phyloP scores from a whole-genome alignment of 2,329 filamentous ascomycete species.

The Albophoma yamanashiensis region DNA sequence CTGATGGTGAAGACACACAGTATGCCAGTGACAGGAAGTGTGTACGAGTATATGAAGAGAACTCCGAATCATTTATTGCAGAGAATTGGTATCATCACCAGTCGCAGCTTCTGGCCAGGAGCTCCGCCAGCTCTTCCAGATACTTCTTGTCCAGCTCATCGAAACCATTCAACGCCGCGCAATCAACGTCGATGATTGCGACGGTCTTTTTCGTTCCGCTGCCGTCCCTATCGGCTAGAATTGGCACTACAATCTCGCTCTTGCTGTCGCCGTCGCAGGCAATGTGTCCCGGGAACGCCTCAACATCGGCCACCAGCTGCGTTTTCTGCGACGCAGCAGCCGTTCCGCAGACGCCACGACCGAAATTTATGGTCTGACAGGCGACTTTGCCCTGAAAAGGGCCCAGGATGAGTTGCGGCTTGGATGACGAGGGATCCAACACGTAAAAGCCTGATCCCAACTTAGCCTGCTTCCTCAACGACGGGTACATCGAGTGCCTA shows the following conservation, averaged over 20 bases:
- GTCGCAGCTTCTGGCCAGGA: conserved; percentile 52
- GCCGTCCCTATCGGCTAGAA: conserved; percentile 31
- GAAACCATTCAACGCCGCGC: conserved; percentile 55
- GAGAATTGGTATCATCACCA: conserved; percentile 33
- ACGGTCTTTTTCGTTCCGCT: conserved; percentile 37
- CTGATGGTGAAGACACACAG: not conserved
- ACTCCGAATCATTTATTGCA: not conserved
- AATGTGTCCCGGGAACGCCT: conserved; percentile 68
- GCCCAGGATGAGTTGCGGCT: conserved; percentile 56
- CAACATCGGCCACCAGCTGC: conserved; percentile 60
- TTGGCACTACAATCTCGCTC: conserved; percentile 76
- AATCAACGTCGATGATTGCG: conserved; percentile 74
- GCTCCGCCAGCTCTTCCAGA: conserved; percentile 53
- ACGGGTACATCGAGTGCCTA: conserved; percentile 17
- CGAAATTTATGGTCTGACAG: conserved; percentile 67
- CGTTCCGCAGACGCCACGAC: conserved; percentile 64
- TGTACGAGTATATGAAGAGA: not conserved
- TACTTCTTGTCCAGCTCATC: conserved; percentile 54
- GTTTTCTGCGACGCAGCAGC: conserved; percentile 52
- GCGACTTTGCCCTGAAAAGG: conserved; percentile 75
- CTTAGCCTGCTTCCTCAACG: not conserved
- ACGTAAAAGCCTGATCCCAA: conserved; percentile 57
- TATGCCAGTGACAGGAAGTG: not conserved
- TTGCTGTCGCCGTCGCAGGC: conserved; percentile 66
- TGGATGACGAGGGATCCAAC: conserved; percentile 36